A percentile compares a stretch with the other conserved stretches of the same genome.
phyloP scores from a whole-genome alignment of 2,329 filamentous ascomycete genomes.

The Thielaviopsis populi region DNA sequence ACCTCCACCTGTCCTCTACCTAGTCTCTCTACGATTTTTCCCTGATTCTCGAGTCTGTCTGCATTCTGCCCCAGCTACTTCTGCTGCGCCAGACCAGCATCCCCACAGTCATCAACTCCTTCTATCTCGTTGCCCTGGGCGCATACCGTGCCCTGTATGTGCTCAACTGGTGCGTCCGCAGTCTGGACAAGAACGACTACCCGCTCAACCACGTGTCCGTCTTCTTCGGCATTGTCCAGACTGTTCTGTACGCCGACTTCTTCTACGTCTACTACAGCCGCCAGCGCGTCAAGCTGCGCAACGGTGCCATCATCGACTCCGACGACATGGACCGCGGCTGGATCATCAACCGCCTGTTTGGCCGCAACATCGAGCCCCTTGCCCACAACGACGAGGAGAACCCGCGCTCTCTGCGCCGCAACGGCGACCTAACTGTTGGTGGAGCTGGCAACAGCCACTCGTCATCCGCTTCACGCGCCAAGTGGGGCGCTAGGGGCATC shows the following conservation, averaged over 20 bases:
- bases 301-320: constrained; percentile 74
- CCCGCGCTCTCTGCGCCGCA: constrained; percentile 24
- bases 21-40: constrained; percentile 80
- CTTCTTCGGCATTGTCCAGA: constrained; percentile 80
- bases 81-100: constrained; percentile 89
- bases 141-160: constrained; percentile 82
- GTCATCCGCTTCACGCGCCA: constrained; percentile 26
- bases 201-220: constrained; percentile 57
- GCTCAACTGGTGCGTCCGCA: constrained; percentile 73
- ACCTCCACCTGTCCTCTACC: not conserved
- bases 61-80: constrained; percentile 78
- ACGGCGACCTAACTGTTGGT: constrained; percentile 19
- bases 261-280: constrained; percentile 93
- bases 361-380: constrained; percentile 34
- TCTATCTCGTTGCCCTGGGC: constrained; percentile 76
- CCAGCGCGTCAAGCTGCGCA: constrained; percentile 83
- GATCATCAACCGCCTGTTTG: constrained; percentile 66
- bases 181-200: constrained; percentile 41
- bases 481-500: constrained; percentile 50
- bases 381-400: constrained; percentile 46
- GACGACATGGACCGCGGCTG: constrained; percentile 79
- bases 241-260: constrained; percentile 80
- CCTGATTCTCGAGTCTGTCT: constrained; percentile 80
- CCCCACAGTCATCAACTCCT: constrained; percentile 92
- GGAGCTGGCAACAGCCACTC: constrained; percentile 2